A percentile compares a stretch with the other conserved stretches of the same genome.
These are phyloP conservation scores for Hypoxylon fuscum DNA, from an alignment of 495 filamentous ascomycete genomes.

Conservation along the genomic window DNA sequence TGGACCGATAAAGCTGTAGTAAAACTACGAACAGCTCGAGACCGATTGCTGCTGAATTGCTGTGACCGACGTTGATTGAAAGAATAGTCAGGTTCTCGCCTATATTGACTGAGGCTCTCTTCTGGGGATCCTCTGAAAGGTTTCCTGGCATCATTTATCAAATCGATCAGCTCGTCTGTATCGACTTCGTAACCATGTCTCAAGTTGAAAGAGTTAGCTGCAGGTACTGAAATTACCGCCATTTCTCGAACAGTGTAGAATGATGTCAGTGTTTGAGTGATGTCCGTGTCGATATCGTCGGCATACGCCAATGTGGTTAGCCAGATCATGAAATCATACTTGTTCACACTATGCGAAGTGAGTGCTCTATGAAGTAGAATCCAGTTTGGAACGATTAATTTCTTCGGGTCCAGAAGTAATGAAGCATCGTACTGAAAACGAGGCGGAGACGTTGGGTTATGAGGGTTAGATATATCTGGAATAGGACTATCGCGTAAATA, in stretches of 20 bases:
- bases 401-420: constrained; percentile 18
- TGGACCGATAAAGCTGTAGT: constrained; percentile 33
- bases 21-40: constrained; percentile 9
- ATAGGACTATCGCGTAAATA: no score
- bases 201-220: not conserved
- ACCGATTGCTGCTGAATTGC: not conserved
- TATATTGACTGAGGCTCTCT: no score
- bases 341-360: constrained; percentile 42
- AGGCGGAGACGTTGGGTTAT: no score
- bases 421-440: constrained; percentile 32
- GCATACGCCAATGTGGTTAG: constrained; percentile 53
- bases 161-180: no score
- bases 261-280: constrained; percentile 51
- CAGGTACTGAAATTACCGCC: not conserved
- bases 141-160: no score
- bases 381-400: constrained; percentile 44
- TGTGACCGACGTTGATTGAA: no score
- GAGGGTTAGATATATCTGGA: no score
- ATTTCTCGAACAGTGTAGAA: constrained; percentile 45
- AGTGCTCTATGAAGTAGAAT: constrained; percentile 48
- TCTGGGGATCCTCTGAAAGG: no score
- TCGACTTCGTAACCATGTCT: not conserved
- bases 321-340: constrained; percentile 57
- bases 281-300: constrained; percentile 36
- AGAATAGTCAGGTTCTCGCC: no score